Percentiles rank a stretch among this genome's conserved stretches.
phyloP scores from a whole-genome alignment of 805 yeast species.

The Lipomyces mesembrius region DNA sequence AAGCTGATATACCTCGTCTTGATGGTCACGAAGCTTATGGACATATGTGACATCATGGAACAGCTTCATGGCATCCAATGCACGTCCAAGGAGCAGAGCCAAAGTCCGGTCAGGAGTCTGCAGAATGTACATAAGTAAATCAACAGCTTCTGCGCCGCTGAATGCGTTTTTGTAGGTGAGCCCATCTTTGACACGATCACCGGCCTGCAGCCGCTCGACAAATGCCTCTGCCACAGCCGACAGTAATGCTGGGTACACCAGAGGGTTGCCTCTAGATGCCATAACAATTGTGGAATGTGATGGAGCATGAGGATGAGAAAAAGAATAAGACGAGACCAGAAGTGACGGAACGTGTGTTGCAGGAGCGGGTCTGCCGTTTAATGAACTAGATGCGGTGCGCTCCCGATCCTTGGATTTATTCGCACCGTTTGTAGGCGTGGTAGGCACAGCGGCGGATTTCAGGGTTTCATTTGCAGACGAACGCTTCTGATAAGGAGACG shows the following conservation, averaged over 20 bases:
- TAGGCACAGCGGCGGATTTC: background rate
- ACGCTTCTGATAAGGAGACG: background rate
- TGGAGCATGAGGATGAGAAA: conserved; percentile 33
- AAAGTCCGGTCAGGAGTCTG: conserved; percentile 89
- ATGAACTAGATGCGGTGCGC: conserved; percentile 5
- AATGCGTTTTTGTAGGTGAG: conserved; percentile 90
- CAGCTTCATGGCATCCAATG: conserved; percentile 90
- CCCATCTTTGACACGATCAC: conserved; percentile 87
- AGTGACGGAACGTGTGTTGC: conserved; percentile 30
- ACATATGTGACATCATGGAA: conserved; percentile 96
- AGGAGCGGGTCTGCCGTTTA: conserved; percentile 11
- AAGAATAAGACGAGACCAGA: conserved; percentile 36
- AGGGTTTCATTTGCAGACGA: background rate
- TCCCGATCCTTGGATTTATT: conserved; percentile 8
- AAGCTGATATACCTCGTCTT: conserved; percentile 84
- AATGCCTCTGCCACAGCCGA: conserved; percentile 83
- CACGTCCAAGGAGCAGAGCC: conserved; percentile 85
- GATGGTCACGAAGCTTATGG: conserved; percentile 87
- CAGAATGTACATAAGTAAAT: conserved; percentile 80
- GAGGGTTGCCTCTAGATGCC: conserved; percentile 59
- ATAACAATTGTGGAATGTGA: conserved; percentile 51
- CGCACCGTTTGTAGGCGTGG: conserved; percentile 14
- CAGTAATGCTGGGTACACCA: conserved; percentile 86
- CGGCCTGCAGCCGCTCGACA: conserved; percentile 67
- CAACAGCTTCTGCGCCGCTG: conserved; percentile 93